These are phyloP conservation scores for Coemansia sp. DNA, from an alignment of 192 early-diverging fungal genomes.

Conservation along the genomic window DNA sequence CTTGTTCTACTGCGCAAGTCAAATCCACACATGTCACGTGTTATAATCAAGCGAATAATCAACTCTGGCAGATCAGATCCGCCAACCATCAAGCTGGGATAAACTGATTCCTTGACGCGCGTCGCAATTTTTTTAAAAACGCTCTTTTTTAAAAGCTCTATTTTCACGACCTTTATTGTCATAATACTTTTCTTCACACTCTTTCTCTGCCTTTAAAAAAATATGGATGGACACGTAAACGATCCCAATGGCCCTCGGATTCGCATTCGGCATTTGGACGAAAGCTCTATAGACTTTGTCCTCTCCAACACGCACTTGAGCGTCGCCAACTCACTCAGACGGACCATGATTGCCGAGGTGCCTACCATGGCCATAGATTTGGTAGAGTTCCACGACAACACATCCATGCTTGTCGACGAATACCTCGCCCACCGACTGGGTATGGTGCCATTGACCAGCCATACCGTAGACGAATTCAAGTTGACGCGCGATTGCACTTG, in stretches of 20 bases:
- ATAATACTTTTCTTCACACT: background rate
- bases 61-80: background rate
- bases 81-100: too few species aligned
- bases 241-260: conserved; percentile 42
- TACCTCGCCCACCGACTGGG: conserved; percentile 95
- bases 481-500: conserved; percentile 83
- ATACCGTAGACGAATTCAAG: conserved; percentile 75
- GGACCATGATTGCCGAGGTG: conserved; percentile 98
- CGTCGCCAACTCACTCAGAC: conserved; percentile 90
- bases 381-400: conserved; percentile 94
- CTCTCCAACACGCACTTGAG: conserved; percentile 80
- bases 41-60: background rate
- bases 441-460: conserved; percentile 87
- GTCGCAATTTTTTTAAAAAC: background rate
- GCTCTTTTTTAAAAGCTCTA: too few species aligned
- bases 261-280: conserved; percentile 48
- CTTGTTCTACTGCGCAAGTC: background rate
- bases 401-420: conserved; percentile 93
- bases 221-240: conserved; percentile 28
- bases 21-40: background rate
- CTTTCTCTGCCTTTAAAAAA: background rate
- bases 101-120: background rate
- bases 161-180: too few species aligned
- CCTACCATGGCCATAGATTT: conserved; percentile 98
- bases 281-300: conserved; percentile 68